A percentile compares a stretch with the other conserved stretches of the same genome.
Conservation (phyloP, 2,329 filamentous ascomycete species). For the Fusarium penzigii region DNA sequence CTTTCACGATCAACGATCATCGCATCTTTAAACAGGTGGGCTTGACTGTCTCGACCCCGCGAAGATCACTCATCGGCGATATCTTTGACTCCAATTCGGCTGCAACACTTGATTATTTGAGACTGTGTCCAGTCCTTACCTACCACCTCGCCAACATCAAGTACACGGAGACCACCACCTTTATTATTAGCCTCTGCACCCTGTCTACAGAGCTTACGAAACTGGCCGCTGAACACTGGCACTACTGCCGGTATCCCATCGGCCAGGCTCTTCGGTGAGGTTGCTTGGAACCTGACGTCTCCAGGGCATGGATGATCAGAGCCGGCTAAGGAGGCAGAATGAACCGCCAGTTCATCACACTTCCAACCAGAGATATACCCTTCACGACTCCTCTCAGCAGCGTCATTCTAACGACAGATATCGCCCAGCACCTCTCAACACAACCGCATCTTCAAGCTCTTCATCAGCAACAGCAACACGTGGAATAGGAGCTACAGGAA, state of each 20-base stretch:
- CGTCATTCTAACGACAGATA: slow-evolving; percentile 45
- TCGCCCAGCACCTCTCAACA: slow-evolving; percentile 51
- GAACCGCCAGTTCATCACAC: slow-evolving; percentile 66
- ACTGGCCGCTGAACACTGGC: slow-evolving; percentile 27
- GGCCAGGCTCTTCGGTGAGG: slow-evolving; percentile 61
- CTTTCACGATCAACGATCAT: slow-evolving; percentile 29
- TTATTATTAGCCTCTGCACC: too few species aligned
- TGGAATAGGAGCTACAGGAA: slow-evolving; percentile 57
- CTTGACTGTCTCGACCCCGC: slow-evolving; percentile 28
- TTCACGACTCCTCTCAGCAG: slow-evolving; percentile 51
- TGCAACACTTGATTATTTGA: slow-evolving; percentile 2
- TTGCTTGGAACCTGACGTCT: slow-evolving; percentile 52
- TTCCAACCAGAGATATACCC: slow-evolving; percentile 54
- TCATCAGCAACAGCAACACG: slow-evolving; percentile 39
- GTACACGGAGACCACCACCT: neutral
- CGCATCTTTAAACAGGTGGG: slow-evolving; percentile 25
- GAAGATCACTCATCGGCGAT: slow-evolving; percentile 24
- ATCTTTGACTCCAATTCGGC: slow-evolving; percentile 11
- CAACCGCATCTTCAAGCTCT: slow-evolving; percentile 44
- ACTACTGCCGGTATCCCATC: slow-evolving; percentile 58
- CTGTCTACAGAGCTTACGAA: slow-evolving; percentile 10
- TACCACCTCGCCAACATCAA: neutral
- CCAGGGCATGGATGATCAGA: slow-evolving; percentile 77
- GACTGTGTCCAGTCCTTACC: neutral
- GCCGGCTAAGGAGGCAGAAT: slow-evolving; percentile 72